Evolutionary conservation across 495 filamentous ascomycete species (phyloP), one percentile per base, ranked within the genome.

Genomic region (Aspergillus cavernicola): DNA sequence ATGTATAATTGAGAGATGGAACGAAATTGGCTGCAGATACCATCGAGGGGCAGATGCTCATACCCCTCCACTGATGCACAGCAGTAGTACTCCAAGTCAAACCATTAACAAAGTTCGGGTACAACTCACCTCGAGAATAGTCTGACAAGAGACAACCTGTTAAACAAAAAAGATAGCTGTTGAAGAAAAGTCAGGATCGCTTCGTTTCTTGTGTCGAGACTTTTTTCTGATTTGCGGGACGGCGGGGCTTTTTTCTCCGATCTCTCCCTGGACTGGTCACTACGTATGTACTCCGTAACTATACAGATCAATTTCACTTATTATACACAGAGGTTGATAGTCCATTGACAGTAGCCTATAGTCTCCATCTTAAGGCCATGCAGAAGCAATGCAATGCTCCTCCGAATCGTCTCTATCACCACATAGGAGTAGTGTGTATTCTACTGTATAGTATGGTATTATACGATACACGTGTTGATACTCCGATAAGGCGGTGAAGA

Each of bases 71-170:
- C 28, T 15, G 16, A 18, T 36, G 22, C 42, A 40, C 16, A 39
- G 33, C 32, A 32, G 2, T 46, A 15, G 15, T n/a, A n/a, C n/a
- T n/a, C n/a, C n/a, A n/a, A n/a, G n/a, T n/a, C n/a, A n/a, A n/a
- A n/a, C n/a, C 1, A 40, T 22, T 5, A 28, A 37, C 31, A 53
- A 16, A 24, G 31, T 28, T 19, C 28, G 23, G 32, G 47, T 24
- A 10, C 26, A 39, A 33, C 42, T 54, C 11, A 54, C 52, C 52
- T 54, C 52, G 18, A 54, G 39, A 57, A 20, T 43, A 67, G 62
- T 65, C 49, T 53, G 29, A 66, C 56, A 58, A 56, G 61, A 68
- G 55, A 66, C 56, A 53, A 61, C 62, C 59, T 63, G 65, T 62
- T 45, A 44, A 50, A 58, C 38, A 56, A 49, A 23, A 42, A 51